phyloP scores from a whole-genome alignment of 176 grass and related monocot genomes.

The Poa annua region DNA sequence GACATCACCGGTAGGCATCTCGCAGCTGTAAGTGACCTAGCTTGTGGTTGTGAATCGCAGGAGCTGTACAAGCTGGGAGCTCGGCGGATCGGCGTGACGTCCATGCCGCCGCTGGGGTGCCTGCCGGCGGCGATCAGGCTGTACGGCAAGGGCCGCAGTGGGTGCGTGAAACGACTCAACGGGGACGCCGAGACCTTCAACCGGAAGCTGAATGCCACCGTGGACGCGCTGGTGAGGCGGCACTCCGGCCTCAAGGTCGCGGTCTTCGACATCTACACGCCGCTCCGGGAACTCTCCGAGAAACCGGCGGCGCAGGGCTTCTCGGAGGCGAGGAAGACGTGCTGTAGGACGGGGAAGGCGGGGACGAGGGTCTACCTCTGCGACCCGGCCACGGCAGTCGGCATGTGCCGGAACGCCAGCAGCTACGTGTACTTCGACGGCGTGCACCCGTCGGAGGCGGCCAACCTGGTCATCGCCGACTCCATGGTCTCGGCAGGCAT shows the following conservation, averaged over 20 bases:
- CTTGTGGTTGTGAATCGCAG: background rate
- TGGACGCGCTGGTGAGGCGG: conserved; percentile 34
- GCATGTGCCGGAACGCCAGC: conserved; percentile 64
- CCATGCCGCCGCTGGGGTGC: conserved; percentile 80
- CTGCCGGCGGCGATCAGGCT: conserved; percentile 60
- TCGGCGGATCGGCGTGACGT: conserved; percentile 70
- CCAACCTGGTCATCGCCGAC: conserved; percentile 51
- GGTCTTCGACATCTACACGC: conserved; percentile 17
- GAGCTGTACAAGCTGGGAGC: conserved; percentile 51
- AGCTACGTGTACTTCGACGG: conserved; percentile 81
- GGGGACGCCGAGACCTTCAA: conserved; percentile 70
- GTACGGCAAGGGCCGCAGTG: conserved; percentile 48
- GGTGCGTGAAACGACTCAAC: conserved; percentile 68
- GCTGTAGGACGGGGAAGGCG: conserved; percentile 63
- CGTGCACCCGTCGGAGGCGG: conserved; percentile 66
- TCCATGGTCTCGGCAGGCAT: conserved; percentile 51
- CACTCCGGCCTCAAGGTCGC: background rate
- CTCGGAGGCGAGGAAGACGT: conserved; percentile 54
- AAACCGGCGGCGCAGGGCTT: background rate
- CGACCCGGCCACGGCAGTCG: conserved; percentile 28
- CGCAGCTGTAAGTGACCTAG: background rate
- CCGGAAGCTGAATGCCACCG: conserved; percentile 55
- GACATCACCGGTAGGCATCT: background rate
- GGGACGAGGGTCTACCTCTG: conserved; percentile 71
- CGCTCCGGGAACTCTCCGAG: background rate